Base-by-base conservation (phyloP, 1,284 basidiomycete genomes). In the Mycena sp. region DNA sequence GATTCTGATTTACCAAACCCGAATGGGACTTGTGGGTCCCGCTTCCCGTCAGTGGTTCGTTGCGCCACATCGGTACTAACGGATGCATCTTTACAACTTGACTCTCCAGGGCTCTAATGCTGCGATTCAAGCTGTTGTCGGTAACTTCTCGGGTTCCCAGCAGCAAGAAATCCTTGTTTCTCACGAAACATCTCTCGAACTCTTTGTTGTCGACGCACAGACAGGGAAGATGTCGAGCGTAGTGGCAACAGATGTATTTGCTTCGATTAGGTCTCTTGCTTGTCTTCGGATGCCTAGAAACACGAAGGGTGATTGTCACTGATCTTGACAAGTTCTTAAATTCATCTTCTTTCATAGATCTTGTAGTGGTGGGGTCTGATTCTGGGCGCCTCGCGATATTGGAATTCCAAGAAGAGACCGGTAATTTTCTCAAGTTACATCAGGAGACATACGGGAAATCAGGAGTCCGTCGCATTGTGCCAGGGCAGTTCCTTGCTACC, bases 381-480 rank as follows among this genome's bases (percentile, higher is more conserved):
- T 96, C 95, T 17, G 96, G 96, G 25, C 87, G 94, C 56, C 89
- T 98, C 62, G 83, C 96, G 52, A 96, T 98, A 71, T 82, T 98
- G 62, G 95, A 98, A 78, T 98, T 96, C 83, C 88, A 92, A 77
- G 84, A 94, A 19, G 86, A 91, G 80, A 87, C 89, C 44, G 92
- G 85, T 74, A 89, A 82, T 73, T 95, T 98, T 73, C 85, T 91
- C 70, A 96, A 95, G 76, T 80, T 98, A 37, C 95, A 97, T 73
- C 95, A 97, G 73, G 96, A 98, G 78, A 97, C 96, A 0, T 98
- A 84, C 77, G 96, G 96, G 61, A 97, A 98, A 77, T 94, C 95
- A 19, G 96, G 96, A 56, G 88, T 90, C 37, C 86, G 95, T 68
- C 88, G 95, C 59, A 94, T 97, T 64, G 93, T 98, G 19, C 96